Percentiles rank a stretch among this genome's conserved stretches.
Conservation (phyloP, 108 stramenopile species). For the Hondaea fermentalgiana region DNA sequence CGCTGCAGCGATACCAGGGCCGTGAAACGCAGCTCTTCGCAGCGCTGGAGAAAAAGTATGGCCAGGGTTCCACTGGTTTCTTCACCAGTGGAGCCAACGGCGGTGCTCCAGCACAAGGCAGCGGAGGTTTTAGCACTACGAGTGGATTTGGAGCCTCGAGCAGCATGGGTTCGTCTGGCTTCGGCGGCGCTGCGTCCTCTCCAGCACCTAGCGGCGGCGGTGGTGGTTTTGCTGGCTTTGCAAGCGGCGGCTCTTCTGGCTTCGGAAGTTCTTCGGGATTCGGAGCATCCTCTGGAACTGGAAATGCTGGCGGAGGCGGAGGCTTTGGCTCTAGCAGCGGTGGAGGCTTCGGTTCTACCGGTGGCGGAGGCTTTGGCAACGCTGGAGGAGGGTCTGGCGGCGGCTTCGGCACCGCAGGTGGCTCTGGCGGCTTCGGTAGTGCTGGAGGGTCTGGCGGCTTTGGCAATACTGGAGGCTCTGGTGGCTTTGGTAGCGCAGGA, state of each 20-base stretch:
- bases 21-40: not conserved
- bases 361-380: not conserved
- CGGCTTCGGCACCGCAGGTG: not conserved
- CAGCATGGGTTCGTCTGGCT: too few relatives aligned
- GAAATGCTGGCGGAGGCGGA: not conserved
- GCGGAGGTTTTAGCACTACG: too few relatives aligned
- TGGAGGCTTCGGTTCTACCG: not conserved
- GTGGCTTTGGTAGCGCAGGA: not conserved
- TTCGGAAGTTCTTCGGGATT: not conserved
- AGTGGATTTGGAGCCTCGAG: too few relatives aligned
- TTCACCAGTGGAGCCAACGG: not conserved
- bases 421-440: not conserved
- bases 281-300: not conserved
- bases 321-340: not conserved
- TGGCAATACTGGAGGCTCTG: not conserved
- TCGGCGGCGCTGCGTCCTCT: too few relatives aligned
- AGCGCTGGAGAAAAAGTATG: not conserved
- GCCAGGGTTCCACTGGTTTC: not conserved
- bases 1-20: not conserved
- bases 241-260: not conserved
- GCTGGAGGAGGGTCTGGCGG: not conserved
- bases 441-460: not conserved
- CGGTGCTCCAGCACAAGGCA: not conserved
- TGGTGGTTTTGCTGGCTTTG: too few relatives aligned
- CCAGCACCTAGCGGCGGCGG: too few relatives aligned